phyloP scores from a whole-genome alignment of 208 protist species.

The Leptomonas pyrrhocoris region DNA sequence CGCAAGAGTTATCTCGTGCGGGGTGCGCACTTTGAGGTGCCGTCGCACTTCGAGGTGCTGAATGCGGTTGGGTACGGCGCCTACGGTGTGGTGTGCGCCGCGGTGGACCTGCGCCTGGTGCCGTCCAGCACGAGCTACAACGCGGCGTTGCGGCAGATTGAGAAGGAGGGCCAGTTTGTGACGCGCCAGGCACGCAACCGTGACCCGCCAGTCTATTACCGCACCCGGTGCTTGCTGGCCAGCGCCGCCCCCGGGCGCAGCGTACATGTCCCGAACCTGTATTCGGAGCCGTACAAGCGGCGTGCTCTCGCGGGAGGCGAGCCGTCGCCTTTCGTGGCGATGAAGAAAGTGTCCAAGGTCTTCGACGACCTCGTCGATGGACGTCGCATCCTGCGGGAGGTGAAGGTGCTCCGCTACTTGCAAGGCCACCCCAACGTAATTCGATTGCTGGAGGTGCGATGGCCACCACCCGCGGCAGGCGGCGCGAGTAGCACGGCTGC shows the following conservation, averaged over 20 bases:
- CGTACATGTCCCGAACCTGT: conserved; percentile 35
- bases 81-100: conserved; percentile 81
- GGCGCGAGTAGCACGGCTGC: neutral
- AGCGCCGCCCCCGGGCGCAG: conserved; percentile 4
- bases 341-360: conserved; percentile 95
- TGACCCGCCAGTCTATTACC: conserved; percentile 25
- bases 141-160: conserved; percentile 30
- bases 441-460: conserved; percentile 92
- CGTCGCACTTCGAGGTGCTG: conserved; percentile 66
- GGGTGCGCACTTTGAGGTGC: conserved; percentile 62
- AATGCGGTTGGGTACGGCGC: conserved; percentile 66
- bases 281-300: conserved; percentile 40
- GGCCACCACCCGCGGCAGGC: conserved; percentile 60
- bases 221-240: conserved; percentile 13
- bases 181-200: conserved; percentile 20
- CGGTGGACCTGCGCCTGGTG: conserved; percentile 55
- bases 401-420: conserved; percentile 90
- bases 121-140: conserved; percentile 43
- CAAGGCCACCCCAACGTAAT: conserved; percentile 92
- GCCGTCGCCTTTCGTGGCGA: conserved; percentile 85
- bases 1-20: conserved; percentile 59
- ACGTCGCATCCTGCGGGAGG: conserved; percentile 94
- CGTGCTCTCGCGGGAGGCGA: conserved; percentile 22
- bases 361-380: conserved; percentile 95
- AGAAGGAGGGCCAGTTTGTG: conserved; percentile 37